These are phyloP conservation scores for Magnolia changhungtana DNA, from an alignment of 164 flowering plant species.

Conservation along the genomic window DNA sequence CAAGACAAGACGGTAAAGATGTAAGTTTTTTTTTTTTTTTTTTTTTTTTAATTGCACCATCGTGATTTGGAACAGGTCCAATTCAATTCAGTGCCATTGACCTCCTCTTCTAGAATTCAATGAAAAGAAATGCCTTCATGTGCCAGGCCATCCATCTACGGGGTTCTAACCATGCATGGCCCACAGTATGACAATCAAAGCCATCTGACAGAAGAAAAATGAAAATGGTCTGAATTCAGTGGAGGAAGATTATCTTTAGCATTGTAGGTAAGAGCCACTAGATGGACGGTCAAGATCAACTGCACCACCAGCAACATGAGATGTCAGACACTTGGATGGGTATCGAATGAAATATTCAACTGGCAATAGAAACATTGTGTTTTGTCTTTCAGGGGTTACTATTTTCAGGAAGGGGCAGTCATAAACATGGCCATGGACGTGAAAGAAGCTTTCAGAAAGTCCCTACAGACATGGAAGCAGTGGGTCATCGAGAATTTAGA, in stretches of 20 bases:
- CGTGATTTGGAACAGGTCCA: not conserved
- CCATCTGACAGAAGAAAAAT: too few relatives aligned
- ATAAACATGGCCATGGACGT: slow-evolving; percentile 26
- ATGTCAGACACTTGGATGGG: not conserved
- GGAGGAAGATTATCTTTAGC: too few relatives aligned
- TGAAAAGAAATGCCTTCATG: too few relatives aligned
- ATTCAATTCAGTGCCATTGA: too few relatives aligned
- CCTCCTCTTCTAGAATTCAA: too few relatives aligned
- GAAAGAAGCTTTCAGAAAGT: slow-evolving; percentile 23
- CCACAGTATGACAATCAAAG: too few relatives aligned
- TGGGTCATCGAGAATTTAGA: slow-evolving; percentile 44
- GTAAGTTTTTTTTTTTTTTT: slow-evolving; percentile 24
- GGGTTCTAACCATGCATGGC: too few relatives aligned
- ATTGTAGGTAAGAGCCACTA: too few relatives aligned
- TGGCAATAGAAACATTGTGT: not conserved
- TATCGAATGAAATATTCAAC: not conserved
- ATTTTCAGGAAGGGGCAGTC: slow-evolving; percentile 29
- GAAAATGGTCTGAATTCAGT: too few relatives aligned
- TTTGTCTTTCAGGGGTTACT: slow-evolving; percentile 44
- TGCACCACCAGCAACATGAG: not conserved
- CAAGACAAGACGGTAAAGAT: slow-evolving; percentile 48
- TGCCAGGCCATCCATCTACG: too few relatives aligned
- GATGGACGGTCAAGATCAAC: not conserved
- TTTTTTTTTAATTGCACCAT: too few relatives aligned
- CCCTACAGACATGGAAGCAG: slow-evolving; percentile 54